phyloP scores from a whole-genome alignment of 495 filamentous ascomycete genomes.

The Penicillium canariense region DNA sequence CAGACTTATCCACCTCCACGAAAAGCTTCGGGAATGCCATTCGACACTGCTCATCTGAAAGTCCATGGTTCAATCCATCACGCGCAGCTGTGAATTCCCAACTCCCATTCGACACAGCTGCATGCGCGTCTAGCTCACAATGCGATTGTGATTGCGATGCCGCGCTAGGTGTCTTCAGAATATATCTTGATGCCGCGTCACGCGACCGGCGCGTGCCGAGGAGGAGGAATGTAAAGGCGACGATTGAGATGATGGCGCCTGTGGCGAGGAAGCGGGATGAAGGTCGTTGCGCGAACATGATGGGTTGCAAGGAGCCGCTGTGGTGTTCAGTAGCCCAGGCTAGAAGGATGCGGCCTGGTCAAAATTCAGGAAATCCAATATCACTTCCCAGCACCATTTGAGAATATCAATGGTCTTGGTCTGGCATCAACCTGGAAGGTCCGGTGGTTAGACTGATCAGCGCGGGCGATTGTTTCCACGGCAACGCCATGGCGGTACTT shows the following conservation, averaged over 20 bases:
- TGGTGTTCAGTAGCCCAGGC: background rate
- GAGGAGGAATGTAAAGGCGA: conserved; percentile 34
- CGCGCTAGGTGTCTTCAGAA: conserved; percentile 15
- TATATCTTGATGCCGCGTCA: conserved; percentile 21
- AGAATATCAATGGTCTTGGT: background rate
- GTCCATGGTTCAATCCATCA: conserved; percentile 39
- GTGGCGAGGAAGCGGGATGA: conserved; percentile 36
- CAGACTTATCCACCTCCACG: conserved; percentile 41
- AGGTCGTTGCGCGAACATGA: conserved; percentile 26
- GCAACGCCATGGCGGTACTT: background rate
- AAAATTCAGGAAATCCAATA: background rate
- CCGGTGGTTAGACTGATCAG: background rate
- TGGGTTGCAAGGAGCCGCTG: conserved; percentile 8
- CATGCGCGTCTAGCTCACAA: background rate
- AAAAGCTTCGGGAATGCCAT: conserved; percentile 47
- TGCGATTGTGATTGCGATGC: background rate
- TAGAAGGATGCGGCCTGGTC: background rate
- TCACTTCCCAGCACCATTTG: background rate
- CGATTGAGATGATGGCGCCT: conserved; percentile 29
- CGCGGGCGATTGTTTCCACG: background rate
- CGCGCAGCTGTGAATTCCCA: conserved; percentile 37
- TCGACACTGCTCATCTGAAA: conserved; percentile 41
- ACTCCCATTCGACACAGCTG: conserved; percentile 7
- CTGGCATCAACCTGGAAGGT: background rate
- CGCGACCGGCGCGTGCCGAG: conserved; percentile 17